phyloP scores from a whole-genome alignment of 129 eudicot genomes.

The Heracleum sosnowskyi region DNA sequence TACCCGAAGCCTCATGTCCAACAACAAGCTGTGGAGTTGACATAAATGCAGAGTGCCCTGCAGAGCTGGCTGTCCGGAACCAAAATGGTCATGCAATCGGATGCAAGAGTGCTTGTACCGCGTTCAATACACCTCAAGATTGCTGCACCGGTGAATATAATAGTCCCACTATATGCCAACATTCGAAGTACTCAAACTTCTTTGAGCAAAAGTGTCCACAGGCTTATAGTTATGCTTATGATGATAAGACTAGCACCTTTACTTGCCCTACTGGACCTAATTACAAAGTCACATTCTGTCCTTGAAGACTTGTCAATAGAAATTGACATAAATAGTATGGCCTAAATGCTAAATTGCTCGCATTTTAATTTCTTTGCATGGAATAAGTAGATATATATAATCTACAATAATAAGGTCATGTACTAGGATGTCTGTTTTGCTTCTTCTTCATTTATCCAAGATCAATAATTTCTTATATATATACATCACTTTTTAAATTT shows the following conservation, averaged over 20 bases:
- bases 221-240: constrained; percentile 7
- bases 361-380: no score
- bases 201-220: neutral
- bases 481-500: no score
- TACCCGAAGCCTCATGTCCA: neutral
- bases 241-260: constrained; percentile 4
- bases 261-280: constrained; percentile 9
- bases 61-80: neutral
- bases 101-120: neutral
- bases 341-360: neutral
- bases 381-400: no score
- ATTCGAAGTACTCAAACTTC: neutral
- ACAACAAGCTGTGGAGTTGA: neutral
- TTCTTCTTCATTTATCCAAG: no score
- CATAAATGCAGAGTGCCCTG: neutral
- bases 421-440: no score
- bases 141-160: neutral
- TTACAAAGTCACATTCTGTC: constrained; percentile 8
- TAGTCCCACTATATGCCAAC: neutral
- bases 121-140: neutral
- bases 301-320: neutral
- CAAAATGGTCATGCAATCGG: neutral
- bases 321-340: neutral
- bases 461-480: no score
- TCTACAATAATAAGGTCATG: no score